Percentiles rank a stretch among this genome's conserved stretches.
phyloP scores from a whole-genome alignment of 345 rosid genomes.

The Moricandia moricandioides region DNA sequence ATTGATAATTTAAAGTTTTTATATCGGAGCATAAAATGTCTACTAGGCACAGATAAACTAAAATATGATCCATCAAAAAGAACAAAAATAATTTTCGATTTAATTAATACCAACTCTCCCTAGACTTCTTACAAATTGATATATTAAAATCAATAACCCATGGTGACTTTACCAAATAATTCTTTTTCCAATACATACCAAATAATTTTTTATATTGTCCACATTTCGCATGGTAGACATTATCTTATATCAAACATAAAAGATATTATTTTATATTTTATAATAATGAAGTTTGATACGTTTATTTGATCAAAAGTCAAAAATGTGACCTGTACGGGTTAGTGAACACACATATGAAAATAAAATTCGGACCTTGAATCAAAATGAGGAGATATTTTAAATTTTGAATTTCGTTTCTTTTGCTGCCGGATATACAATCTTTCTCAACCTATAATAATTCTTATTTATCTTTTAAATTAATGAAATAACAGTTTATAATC shows the following conservation, averaged over 20 bases:
- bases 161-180: constrained; percentile 13
- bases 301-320: background rate
- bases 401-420: background rate
- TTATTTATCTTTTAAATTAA: background rate
- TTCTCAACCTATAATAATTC: background rate
- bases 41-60: background rate
- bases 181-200: background rate
- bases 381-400: background rate
- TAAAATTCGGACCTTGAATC: background rate
- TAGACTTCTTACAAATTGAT: background rate
- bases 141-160: background rate
- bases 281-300: background rate
- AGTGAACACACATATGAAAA: background rate
- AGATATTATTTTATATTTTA: background rate
- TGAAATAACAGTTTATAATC: background rate
- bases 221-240: background rate
- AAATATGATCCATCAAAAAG: background rate
- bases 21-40: background rate
- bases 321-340: background rate
- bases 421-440: background rate
- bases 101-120: background rate
- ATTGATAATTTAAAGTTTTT: background rate
- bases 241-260: background rate
- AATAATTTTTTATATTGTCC: background rate
- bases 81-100: background rate